A percentile compares a stretch with the other conserved stretches of the same genome.
These are phyloP conservation scores for Termitomyces sp. DNA, from an alignment of 768 basidiomycete species.

Conservation along the genomic window DNA sequence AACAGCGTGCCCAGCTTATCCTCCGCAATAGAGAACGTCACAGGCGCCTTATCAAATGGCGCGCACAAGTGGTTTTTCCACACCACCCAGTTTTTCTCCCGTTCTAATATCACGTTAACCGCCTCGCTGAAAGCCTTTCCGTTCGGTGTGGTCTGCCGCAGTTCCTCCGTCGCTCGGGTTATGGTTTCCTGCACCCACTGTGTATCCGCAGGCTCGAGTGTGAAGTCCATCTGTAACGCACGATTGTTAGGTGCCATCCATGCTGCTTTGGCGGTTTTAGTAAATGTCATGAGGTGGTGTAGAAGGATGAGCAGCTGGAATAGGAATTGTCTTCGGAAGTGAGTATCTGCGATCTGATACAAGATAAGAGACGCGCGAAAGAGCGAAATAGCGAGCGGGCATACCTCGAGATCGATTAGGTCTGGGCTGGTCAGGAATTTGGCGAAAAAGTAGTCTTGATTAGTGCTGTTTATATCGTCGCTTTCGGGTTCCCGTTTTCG, in stretches of 20 bases:
- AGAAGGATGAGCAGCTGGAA: slow-evolving; percentile 81
- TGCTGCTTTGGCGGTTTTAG: slow-evolving; percentile 54
- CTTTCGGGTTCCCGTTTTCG: slow-evolving; percentile 59
- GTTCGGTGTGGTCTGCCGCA: slow-evolving; percentile 73
- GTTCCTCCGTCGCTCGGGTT: slow-evolving; percentile 48
- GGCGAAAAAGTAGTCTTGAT: slow-evolving; percentile 79
- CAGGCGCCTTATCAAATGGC: slow-evolving; percentile 72
- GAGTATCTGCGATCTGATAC: slow-evolving; percentile 76
- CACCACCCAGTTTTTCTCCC: slow-evolving; percentile 86
- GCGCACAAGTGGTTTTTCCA: slow-evolving; percentile 86
- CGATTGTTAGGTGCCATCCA: slow-evolving; percentile 67
- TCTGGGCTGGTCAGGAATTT: slow-evolving; percentile 90
- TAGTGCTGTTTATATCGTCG: slow-evolving; percentile 45
- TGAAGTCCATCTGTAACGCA: slow-evolving; percentile 81
- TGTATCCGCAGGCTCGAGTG: slow-evolving; percentile 57
- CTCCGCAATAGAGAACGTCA: slow-evolving; percentile 44
- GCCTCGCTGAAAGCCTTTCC: slow-evolving; percentile 76
- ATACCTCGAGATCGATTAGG: slow-evolving; percentile 81
- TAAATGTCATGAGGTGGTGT: slow-evolving; percentile 70
- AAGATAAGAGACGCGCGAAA: neutral
- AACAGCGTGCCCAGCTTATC: slow-evolving; percentile 47
- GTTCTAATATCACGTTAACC: slow-evolving; percentile 61
- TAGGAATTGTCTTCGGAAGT: slow-evolving; percentile 90
- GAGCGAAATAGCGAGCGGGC: slow-evolving; percentile 10
- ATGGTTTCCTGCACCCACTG: slow-evolving; percentile 77